Conservation (phyloP, 495 filamentous ascomycete species). For the Penicillium ochrochloron region DNA sequence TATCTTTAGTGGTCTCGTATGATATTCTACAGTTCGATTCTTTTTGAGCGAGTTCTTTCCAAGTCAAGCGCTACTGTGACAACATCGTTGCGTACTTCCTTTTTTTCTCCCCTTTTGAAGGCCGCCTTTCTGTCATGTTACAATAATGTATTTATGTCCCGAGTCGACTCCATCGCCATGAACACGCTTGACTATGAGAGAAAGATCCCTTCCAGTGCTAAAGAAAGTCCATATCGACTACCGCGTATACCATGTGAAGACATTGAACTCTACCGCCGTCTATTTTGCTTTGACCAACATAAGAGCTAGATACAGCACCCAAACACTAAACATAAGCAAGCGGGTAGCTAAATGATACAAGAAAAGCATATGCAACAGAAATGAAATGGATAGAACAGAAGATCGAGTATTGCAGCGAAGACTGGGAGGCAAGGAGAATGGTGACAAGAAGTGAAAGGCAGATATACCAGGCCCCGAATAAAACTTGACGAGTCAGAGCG, state of each 20-base stretch:
- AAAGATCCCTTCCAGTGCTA: no score
- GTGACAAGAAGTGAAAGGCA: slow-evolving; percentile 13
- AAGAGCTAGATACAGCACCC: slow-evolving; percentile 30
- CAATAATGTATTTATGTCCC: background rate
- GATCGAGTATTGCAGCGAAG: slow-evolving; percentile 18
- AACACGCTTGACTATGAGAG: background rate
- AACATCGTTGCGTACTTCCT: background rate
- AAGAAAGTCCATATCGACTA: background rate
- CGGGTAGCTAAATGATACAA: slow-evolving; percentile 12
- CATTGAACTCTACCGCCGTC: slow-evolving; percentile 22
- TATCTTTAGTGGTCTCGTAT: background rate
- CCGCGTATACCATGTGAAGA: background rate
- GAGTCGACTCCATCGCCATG: background rate
- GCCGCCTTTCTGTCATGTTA: no score
- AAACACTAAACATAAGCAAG: slow-evolving; percentile 10
- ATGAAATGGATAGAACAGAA: slow-evolving; percentile 14
- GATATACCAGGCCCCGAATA: slow-evolving; percentile 4
- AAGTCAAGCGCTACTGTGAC: background rate
- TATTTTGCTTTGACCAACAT: slow-evolving; percentile 32
- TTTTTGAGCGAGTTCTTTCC: background rate
- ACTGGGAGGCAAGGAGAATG: slow-evolving; percentile 1
- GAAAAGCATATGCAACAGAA: slow-evolving; percentile 28
- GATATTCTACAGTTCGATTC: slow-evolving; percentile 14
- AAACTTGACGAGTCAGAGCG: background rate
- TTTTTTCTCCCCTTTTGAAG: background rate